Conservation (phyloP, 805 yeast species). For the Yarrowia hollandica region DNA sequence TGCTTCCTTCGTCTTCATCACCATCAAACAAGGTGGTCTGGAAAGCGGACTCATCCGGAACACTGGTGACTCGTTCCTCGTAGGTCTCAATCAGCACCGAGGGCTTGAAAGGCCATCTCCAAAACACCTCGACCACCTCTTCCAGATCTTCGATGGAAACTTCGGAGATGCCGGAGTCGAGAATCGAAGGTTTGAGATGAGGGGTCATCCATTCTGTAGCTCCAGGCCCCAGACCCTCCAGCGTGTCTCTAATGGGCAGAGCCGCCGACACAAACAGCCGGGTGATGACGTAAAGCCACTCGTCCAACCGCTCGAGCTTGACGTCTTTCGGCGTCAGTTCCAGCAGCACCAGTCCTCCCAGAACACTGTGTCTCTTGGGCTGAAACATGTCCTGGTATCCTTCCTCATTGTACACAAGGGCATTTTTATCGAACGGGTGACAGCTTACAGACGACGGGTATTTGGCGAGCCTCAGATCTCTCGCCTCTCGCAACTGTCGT, state of each 20-base stretch:
- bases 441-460: too few species aligned
- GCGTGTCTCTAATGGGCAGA: not conserved
- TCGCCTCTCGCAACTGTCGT: too few species aligned
- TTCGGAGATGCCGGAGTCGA: not conserved
- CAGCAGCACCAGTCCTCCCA: not conserved
- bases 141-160: not conserved
- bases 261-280: not conserved
- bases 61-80: not conserved
- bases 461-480: too few species aligned
- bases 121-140: not conserved
- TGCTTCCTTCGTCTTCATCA: not conserved
- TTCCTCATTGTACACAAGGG: not conserved
- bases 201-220: conserved; percentile 20
- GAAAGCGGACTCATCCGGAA: not conserved
- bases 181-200: not conserved
- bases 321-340: conserved; percentile 15
- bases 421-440: not conserved
- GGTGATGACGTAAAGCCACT: conserved; percentile 5
- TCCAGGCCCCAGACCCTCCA: conserved; percentile 11
- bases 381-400: not conserved
- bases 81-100: not conserved
- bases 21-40: not conserved
- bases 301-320: not conserved
- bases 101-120: conserved; percentile 29
- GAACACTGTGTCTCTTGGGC: not conserved